These are phyloP conservation scores for Aspergillus leporis DNA, from an alignment of 495 filamentous ascomycete species.

Conservation along the genomic window DNA sequence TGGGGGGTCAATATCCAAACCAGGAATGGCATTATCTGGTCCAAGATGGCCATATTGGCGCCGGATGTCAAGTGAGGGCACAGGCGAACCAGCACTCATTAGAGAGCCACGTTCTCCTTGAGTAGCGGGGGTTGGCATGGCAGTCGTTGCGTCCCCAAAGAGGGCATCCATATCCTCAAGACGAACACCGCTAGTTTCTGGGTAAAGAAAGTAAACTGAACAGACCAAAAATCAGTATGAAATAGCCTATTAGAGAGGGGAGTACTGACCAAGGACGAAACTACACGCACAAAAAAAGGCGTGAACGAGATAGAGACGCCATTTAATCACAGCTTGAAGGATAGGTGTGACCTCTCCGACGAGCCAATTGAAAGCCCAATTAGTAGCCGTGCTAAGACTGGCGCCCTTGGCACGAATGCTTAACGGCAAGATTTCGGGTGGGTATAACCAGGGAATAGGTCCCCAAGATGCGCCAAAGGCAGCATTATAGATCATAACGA, in stretches of 20 bases:
- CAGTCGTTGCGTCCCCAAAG: constrained; percentile 85
- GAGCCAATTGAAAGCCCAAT: constrained; percentile 98
- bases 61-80: constrained; percentile 75
- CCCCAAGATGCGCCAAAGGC: constrained; percentile 99
- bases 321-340: constrained; percentile 84
- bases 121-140: constrained; percentile 69
- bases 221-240: constrained; percentile 22
- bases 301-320: constrained; percentile 92
- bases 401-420: constrained; percentile 98
- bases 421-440: constrained; percentile 93
- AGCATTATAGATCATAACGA: constrained; percentile 98
- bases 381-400: constrained; percentile 91
- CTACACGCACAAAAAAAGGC: constrained; percentile 96
- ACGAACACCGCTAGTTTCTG: constrained; percentile 91
- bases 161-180: constrained; percentile 94
- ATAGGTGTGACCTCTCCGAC: constrained; percentile 94
- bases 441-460: constrained; percentile 96
- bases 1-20: constrained; percentile 72
- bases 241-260: neutral
- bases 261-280: constrained; percentile 87
- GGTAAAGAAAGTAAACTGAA: constrained; percentile 93
- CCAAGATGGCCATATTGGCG: constrained; percentile 51
- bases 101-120: constrained; percentile 75
- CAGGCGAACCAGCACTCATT: constrained; percentile 69
- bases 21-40: constrained; percentile 65